A percentile compares a stretch with the other conserved stretches of the same genome.
These are phyloP conservation scores for Austropuccinia psidii DNA, from an alignment of 1,284 basidiomycete genomes.

Conservation along the genomic window DNA sequence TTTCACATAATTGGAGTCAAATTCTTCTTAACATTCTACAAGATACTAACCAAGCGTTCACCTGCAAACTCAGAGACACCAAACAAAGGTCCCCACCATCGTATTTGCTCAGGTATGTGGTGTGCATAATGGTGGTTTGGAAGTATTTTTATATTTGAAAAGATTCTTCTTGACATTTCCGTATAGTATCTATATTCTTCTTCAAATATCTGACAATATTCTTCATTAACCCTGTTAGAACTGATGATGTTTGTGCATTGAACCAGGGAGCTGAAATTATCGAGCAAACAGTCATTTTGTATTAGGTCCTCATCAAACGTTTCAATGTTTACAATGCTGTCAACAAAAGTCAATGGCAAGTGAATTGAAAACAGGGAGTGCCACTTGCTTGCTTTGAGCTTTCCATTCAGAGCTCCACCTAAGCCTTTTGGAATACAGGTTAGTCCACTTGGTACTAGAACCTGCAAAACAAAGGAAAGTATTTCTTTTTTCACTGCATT, in stretches of 20 bases:
- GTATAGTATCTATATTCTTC: neutral
- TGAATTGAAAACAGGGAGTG: slow-evolving; percentile 9
- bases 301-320: neutral
- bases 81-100: slow-evolving; percentile 10
- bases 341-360: slow-evolving; percentile 27
- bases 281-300: neutral
- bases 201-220: neutral
- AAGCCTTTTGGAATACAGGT: neutral
- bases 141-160: neutral
- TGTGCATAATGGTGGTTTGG: slow-evolving; percentile 21
- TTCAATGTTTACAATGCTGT: neutral
- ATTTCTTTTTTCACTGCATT: neutral
- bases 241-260: slow-evolving; percentile 28
- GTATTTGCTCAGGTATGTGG: neutral
- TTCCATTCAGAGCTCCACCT: neutral
- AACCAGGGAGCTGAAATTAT: slow-evolving; percentile 33
- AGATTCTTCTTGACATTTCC: neutral
- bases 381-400: slow-evolving; percentile 18
- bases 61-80: slow-evolving; percentile 17
- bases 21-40: slow-evolving; percentile 9
- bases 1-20: too few species aligned
- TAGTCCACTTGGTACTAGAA: neutral
- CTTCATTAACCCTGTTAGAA: neutral
- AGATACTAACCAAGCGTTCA: neutral
- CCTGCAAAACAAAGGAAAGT: neutral